A percentile compares a stretch with the other conserved stretches of the same genome.
phyloP scores from a whole-genome alignment of 2,329 filamentous ascomycete genomes.

The Neocucurbitaria cava region DNA sequence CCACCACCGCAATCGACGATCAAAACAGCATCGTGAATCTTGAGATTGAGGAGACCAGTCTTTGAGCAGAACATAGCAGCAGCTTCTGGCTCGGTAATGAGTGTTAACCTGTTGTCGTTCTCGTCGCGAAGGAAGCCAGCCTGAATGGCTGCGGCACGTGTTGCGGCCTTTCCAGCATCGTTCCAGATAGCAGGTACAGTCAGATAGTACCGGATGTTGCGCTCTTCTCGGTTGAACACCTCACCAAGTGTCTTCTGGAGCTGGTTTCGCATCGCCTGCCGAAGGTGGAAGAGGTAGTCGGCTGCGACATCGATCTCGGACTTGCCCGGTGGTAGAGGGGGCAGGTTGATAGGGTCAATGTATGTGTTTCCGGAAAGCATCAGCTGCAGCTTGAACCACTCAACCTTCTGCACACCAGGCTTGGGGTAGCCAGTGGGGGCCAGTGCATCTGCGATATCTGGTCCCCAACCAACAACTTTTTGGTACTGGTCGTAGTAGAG shows the following conservation, averaged over 20 bases:
- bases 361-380: slow-evolving; percentile 99
- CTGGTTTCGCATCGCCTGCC: slow-evolving; percentile 94
- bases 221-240: slow-evolving; percentile 96
- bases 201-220: slow-evolving; percentile 96
- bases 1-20: slow-evolving; percentile 99
- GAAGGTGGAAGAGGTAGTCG: slow-evolving; percentile 97
- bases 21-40: slow-evolving; percentile 96
- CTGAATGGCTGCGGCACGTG: slow-evolving; percentile 92
- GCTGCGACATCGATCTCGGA: slow-evolving; percentile 99
- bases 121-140: slow-evolving; percentile 96
- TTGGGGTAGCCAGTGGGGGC: slow-evolving; percentile 98
- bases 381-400: slow-evolving; percentile 99
- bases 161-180: slow-evolving; percentile 96
- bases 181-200: slow-evolving; percentile 99
- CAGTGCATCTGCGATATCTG: slow-evolving; percentile 95
- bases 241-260: slow-evolving; percentile 96
- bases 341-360: slow-evolving; percentile 98
- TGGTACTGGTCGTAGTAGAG: slow-evolving; percentile 99
- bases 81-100: slow-evolving; percentile 96
- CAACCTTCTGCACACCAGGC: slow-evolving; percentile 96
- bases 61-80: slow-evolving; percentile 98
- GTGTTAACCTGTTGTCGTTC: slow-evolving; percentile 93
- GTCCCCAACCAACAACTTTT: slow-evolving; percentile 99
- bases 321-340: slow-evolving; percentile 94
- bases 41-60: slow-evolving; percentile 92